Conservation (phyloP, 2,329 filamentous ascomycete genomes). For the Monosporascus ibericus region DNA sequence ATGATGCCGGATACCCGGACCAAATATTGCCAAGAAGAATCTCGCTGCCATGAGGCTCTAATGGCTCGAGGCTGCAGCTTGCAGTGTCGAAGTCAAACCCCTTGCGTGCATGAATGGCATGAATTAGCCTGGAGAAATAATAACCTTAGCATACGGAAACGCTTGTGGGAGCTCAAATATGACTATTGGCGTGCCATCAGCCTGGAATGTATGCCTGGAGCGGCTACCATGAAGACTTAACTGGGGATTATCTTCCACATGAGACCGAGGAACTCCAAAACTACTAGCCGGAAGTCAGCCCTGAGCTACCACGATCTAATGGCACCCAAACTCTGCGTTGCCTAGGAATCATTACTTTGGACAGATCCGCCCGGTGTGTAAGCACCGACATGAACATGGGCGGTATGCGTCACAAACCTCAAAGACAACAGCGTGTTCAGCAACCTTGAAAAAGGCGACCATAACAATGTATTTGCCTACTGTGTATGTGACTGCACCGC, state of each 20-base stretch:
- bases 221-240: slow-evolving; percentile 16
- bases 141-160: slow-evolving; percentile 22
- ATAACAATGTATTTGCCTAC: no score
- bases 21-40: slow-evolving; percentile 25
- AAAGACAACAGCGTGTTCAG: no score
- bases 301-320: background rate
- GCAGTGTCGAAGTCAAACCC: slow-evolving; percentile 24
- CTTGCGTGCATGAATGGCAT: slow-evolving; percentile 12
- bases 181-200: slow-evolving; percentile 9
- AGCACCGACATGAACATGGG: no score
- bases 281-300: slow-evolving; percentile 15
- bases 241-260: slow-evolving; percentile 37
- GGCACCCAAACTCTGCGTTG: no score
- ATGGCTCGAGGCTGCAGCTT: slow-evolving; percentile 25
- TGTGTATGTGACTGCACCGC: no score
- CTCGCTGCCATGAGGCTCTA: slow-evolving; percentile 22
- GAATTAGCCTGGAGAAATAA: background rate
- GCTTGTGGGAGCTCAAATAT: slow-evolving; percentile 22
- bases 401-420: no score
- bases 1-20: slow-evolving; percentile 27
- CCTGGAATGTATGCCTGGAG: background rate
- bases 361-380: no score
- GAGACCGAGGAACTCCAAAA: slow-evolving; percentile 35
- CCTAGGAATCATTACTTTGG: no score
- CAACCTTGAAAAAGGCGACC: no score